A percentile compares a stretch with the other conserved stretches of the same genome.
Conservation (phyloP, 176 grass and related monocot genomes). For the Miscanthus lutarioriparius region DNA sequence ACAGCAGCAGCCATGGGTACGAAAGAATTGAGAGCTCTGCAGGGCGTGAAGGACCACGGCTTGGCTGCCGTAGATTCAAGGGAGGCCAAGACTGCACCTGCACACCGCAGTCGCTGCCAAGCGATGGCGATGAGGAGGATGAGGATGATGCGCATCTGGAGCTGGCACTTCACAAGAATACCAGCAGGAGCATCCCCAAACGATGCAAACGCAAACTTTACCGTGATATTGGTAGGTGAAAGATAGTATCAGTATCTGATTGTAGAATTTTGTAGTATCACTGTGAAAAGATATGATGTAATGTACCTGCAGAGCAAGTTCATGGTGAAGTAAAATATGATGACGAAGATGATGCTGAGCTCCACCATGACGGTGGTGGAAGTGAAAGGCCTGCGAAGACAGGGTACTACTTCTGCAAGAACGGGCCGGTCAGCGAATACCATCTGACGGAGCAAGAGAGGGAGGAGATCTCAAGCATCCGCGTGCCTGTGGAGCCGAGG, state of each 20-base stretch:
- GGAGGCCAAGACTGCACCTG: not conserved
- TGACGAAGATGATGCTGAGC: not conserved
- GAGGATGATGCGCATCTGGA: not conserved
- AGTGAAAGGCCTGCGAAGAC: not conserved
- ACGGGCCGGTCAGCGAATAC: conserved; percentile 31
- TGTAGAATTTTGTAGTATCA: not conserved
- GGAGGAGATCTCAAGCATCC: conserved; percentile 37
- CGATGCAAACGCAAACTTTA: not conserved
- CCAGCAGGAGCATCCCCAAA: not conserved
- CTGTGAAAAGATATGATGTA: not conserved
- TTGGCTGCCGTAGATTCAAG: not conserved
- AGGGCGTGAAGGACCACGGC: not conserved
- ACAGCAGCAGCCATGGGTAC: not conserved
- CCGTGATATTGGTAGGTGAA: not conserved
- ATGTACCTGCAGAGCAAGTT: not conserved
- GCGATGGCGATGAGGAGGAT: not conserved
- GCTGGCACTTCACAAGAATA: not conserved
- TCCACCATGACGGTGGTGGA: not conserved
- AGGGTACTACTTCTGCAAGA: conserved; percentile 50
- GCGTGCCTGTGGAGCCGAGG: not conserved
- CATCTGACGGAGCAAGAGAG: conserved; percentile 31
- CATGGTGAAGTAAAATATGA: not conserved
- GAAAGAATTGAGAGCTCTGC: not conserved
- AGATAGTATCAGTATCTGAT: not conserved
- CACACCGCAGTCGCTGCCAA: not conserved